Conservation (phyloP, 148 eudicot genomes). For the Persicaria tinctoria region DNA sequence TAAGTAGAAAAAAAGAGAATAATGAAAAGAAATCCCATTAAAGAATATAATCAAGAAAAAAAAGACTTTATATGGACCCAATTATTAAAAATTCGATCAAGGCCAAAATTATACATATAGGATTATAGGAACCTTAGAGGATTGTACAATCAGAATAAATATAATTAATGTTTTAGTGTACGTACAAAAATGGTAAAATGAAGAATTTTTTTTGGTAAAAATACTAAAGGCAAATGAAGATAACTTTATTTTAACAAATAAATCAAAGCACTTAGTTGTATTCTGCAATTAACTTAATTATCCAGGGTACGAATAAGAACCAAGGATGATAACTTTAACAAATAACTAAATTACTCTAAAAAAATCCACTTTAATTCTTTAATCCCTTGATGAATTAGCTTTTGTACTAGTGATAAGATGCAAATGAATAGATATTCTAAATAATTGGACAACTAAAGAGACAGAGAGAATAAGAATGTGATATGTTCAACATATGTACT, state of each 20-base stretch:
- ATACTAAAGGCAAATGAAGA: conserved; percentile 5
- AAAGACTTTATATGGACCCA: background rate
- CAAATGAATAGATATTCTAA: conserved; percentile 3
- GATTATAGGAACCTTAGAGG: conserved; percentile 6
- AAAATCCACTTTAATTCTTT: background rate
- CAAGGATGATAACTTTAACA: background rate
- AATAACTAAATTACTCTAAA: background rate
- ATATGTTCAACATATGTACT: background rate
- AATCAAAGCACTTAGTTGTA: background rate
- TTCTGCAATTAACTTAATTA: background rate
- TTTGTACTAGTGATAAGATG: conserved; percentile 10
- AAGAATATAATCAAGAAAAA: background rate
- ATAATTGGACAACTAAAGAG: background rate
- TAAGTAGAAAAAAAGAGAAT: background rate
- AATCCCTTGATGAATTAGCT: background rate
- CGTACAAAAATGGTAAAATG: conserved; percentile 7
- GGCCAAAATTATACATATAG: conserved; percentile 3
- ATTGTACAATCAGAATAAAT: background rate
- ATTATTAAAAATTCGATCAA: background rate
- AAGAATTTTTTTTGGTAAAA: background rate
- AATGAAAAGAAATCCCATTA: background rate
- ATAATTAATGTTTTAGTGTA: background rate
- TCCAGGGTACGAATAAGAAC: conserved; percentile 4
- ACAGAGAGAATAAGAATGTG: conserved; percentile 6
- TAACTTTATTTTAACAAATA: conserved; percentile 7